A percentile compares a stretch with the other conserved stretches of the same genome.
phyloP scores from a whole-genome alignment of 441 rosid genomes.

The Theobroma grandiflorum region DNA sequence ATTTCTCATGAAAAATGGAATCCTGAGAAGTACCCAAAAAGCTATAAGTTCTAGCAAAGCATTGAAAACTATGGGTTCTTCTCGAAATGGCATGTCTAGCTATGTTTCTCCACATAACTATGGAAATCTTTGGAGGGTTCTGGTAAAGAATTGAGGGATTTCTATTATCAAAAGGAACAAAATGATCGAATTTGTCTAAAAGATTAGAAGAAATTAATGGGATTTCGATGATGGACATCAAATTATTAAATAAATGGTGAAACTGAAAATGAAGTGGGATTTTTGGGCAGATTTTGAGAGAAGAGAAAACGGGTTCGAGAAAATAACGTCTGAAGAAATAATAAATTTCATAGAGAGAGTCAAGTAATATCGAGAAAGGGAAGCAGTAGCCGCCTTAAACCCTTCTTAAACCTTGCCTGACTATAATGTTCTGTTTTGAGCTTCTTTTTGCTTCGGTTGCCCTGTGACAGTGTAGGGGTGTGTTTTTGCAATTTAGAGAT shows the following conservation, averaged over 20 bases:
- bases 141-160: conserved; percentile 35
- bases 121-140: conserved; percentile 39
- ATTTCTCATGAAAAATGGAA: conserved; percentile 25
- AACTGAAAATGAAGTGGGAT: not conserved
- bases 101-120: conserved; percentile 86
- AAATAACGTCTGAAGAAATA: not conserved
- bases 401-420: conserved; percentile 67
- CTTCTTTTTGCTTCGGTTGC: not conserved
- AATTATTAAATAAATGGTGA: conserved; percentile 17
- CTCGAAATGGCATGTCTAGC: conserved; percentile 67
- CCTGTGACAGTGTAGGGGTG: not conserved
- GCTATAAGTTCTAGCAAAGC: conserved; percentile 37
- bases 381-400: conserved; percentile 62
- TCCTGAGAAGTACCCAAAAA: conserved; percentile 43
- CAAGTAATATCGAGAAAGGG: not conserved
- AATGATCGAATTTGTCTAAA: conserved; percentile 37
- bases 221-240: conserved; percentile 66
- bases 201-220: conserved; percentile 40
- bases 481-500: not conserved
- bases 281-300: not conserved
- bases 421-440: not conserved
- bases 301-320: conserved; percentile 20
- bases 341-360: conserved; percentile 26
- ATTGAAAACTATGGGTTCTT: conserved; percentile 34
- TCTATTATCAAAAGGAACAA: conserved; percentile 35